These are phyloP conservation scores for Backusella westeae DNA, from an alignment of 192 early-diverging fungal genomes.

Conservation along the genomic window DNA sequence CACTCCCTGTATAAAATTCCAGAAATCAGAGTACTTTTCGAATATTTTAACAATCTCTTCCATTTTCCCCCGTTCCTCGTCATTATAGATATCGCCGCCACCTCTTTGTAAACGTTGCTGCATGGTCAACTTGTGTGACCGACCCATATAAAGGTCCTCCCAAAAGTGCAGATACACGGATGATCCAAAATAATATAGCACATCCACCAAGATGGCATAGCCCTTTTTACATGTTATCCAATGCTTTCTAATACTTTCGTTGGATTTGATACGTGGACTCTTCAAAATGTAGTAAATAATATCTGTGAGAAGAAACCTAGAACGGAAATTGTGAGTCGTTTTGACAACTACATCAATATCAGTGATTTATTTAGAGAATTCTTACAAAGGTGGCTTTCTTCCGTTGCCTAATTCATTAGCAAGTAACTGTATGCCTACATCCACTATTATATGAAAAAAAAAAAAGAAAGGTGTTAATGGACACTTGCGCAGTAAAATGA, in stretches of 20 bases:
- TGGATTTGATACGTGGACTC: not conserved
- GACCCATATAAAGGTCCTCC: not conserved
- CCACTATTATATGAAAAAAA: not conserved
- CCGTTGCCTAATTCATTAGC: not conserved
- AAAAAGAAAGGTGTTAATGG: not conserved
- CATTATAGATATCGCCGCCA: not conserved
- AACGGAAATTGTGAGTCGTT: not conserved
- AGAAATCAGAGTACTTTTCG: not conserved
- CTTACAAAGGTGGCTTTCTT: slow-evolving; percentile 10
- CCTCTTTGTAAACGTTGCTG: not conserved
- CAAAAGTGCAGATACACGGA: not conserved
- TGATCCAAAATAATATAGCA: not conserved
- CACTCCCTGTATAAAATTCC: not conserved
- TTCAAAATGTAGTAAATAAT: not conserved
- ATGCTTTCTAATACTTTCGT: not conserved
- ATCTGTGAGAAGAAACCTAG: not conserved
- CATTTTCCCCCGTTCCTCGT: not conserved
- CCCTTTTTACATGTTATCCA: slow-evolving; percentile 5
- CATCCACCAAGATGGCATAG: not conserved
- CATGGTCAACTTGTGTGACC: not conserved
- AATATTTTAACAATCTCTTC: slow-evolving; percentile 5
- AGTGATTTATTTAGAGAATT: not conserved
- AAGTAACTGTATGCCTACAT: slow-evolving; percentile 7
- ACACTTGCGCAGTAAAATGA: not conserved
- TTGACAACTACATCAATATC: not conserved